Percentiles rank a stretch among this genome's conserved stretches.
These are phyloP conservation scores for Mrakia blollopis DNA, from an alignment of 768 basidiomycete species.

Conservation along the genomic window DNA sequence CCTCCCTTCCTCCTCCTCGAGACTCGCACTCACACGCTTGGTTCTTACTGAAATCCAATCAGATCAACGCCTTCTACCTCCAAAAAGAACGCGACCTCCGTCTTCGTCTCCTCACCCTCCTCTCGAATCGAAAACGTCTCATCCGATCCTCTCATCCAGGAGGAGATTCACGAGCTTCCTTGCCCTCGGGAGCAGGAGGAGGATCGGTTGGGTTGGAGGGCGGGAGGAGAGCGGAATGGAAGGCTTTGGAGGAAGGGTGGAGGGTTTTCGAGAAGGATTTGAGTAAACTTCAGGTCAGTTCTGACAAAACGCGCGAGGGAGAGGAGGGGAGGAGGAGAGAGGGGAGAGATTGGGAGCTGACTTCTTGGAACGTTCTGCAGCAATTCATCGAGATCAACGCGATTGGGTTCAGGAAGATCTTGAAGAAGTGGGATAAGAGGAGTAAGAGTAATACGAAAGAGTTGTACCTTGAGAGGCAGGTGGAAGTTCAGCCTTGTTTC, in stretches of 20 bases:
- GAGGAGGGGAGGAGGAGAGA: not conserved
- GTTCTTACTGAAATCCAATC: not conserved
- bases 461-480: constrained; percentile 88
- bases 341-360: not conserved
- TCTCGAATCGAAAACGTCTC: constrained; percentile 80
- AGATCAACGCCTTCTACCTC: constrained; percentile 98
- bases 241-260: constrained; percentile 93
- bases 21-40: not conserved
- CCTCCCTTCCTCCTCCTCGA: not conserved
- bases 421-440: constrained; percentile 98
- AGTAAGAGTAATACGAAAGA: constrained; percentile 94
- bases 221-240: constrained; percentile 75
- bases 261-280: constrained; percentile 88
- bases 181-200: too few species aligned
- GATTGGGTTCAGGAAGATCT: constrained; percentile 90
- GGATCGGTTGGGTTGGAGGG: constrained; percentile 35
- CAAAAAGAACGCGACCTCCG: constrained; percentile 95
- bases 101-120: constrained; percentile 80
- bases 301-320: not conserved
- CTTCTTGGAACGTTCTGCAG: constrained; percentile 46
- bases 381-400: constrained; percentile 98
- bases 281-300: constrained; percentile 79
- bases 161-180: not conserved
- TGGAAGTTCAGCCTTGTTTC: constrained; percentile 98
- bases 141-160: constrained; percentile 40